phyloP scores from a whole-genome alignment of 1,284 basidiomycete genomes.

The Afroboletus lepidellus region DNA sequence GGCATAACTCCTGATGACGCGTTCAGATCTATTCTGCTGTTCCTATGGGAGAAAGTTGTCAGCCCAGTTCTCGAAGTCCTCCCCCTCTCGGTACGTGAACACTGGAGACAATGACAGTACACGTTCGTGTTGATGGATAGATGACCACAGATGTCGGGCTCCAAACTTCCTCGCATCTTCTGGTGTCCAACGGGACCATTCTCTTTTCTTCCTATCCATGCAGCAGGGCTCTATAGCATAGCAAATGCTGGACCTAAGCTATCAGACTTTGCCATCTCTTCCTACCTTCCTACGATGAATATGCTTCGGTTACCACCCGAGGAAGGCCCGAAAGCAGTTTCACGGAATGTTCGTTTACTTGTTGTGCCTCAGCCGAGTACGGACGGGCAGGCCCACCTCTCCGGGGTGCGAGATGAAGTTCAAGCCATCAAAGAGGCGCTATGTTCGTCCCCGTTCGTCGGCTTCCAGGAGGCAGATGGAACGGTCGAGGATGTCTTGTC shows the following conservation, averaged over 20 bases:
- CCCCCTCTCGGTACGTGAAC: conserved; percentile 5
- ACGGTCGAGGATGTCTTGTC: conserved; percentile 1
- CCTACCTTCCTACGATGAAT: conserved; percentile 12
- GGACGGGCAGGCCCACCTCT: neutral
- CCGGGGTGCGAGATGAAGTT: conserved; percentile 1
- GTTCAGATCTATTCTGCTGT: conserved; percentile 1
- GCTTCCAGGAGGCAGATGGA: conserved; percentile 2
- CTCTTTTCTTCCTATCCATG: conserved; percentile 15
- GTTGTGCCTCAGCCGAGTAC: conserved; percentile 12
- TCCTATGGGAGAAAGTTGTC: conserved; percentile 8
- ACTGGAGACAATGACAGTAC: no score
- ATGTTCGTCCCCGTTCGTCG: neutral
- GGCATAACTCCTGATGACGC: neutral
- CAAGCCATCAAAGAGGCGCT: neutral
- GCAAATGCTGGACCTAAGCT: neutral
- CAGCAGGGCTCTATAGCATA: conserved; percentile 6
- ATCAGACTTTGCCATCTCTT: conserved; percentile 15
- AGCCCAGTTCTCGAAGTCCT: conserved; percentile 6
- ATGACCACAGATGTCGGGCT: neutral
- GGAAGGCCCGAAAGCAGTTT: neutral
- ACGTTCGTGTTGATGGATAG: neutral
- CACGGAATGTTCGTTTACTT: conserved; percentile 3
- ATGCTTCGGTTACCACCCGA: neutral
- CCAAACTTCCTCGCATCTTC: conserved; percentile 4
- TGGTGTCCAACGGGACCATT: conserved; percentile 12